Conservation (phyloP, 345 rosid genomes). For the Gossypioides kirkii region DNA sequence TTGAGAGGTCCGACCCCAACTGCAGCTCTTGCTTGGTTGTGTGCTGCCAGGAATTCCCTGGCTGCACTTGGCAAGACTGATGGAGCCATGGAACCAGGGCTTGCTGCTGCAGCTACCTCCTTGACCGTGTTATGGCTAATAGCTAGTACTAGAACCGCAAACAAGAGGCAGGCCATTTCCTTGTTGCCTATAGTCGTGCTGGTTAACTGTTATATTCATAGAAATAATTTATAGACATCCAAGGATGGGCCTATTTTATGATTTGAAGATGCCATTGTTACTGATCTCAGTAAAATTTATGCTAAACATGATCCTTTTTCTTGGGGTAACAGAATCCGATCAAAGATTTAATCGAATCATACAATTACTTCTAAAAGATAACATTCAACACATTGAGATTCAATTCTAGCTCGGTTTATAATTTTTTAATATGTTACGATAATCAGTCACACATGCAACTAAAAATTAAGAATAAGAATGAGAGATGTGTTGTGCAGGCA, state of each 20-base stretch:
- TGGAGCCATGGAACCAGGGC: constrained; percentile 11
- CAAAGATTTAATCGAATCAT: no score
- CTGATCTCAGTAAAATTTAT: not conserved
- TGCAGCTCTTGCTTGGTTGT: constrained; percentile 67
- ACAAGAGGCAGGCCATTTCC: constrained; percentile 31
- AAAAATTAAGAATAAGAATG: no score
- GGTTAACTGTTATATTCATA: not conserved
- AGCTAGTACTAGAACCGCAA: constrained; percentile 30
- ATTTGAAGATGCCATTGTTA: not conserved
- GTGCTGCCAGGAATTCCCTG: constrained; percentile 52
- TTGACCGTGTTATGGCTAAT: constrained; percentile 23
- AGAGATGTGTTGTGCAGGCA: no score
- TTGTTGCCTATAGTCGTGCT: not conserved
- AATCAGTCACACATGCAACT: no score
- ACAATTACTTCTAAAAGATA: no score
- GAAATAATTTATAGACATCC: constrained; percentile 4
- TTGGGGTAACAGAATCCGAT: not conserved
- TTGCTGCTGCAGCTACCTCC: constrained; percentile 11
- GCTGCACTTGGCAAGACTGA: constrained; percentile 26
- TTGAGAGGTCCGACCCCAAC: constrained; percentile 58
- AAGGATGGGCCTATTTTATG: not conserved
- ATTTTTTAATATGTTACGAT: no score
- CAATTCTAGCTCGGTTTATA: no score
- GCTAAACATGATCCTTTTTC: not conserved
- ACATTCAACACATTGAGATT: no score